A percentile compares a stretch with the other conserved stretches of the same genome.
phyloP scores from a whole-genome alignment of 177 flowering plant species.

The Vitis hybrid region DNA sequence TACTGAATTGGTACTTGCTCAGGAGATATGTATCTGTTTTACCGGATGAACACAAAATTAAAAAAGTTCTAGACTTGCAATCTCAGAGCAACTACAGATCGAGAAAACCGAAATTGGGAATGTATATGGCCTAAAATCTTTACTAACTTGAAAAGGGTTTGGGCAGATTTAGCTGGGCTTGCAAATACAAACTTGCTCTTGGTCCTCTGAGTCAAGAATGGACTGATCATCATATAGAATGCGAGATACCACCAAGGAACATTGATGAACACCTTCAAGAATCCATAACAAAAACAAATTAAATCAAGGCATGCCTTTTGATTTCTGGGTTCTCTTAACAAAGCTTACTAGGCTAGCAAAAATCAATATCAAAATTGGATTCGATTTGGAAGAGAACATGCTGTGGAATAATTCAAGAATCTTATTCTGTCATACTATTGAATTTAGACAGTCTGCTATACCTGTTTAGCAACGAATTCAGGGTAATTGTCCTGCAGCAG shows the following conservation, averaged over 20 bases:
- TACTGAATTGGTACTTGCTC: slow-evolving; percentile 71
- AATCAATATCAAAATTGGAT: too few relatives aligned
- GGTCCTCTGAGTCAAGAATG: slow-evolving; percentile 67
- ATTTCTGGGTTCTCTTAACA: too few relatives aligned
- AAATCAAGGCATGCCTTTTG: not conserved
- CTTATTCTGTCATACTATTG: too few relatives aligned
- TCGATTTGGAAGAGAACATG: too few relatives aligned
- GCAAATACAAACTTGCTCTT: slow-evolving; percentile 73
- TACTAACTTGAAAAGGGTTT: slow-evolving; percentile 68
- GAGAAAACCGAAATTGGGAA: not conserved
- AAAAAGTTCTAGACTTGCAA: not conserved
- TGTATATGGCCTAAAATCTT: not conserved
- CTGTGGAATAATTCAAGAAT: too few relatives aligned
- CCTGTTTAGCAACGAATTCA: slow-evolving; percentile 75
- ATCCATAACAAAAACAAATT: not conserved
- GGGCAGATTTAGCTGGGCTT: slow-evolving; percentile 54
- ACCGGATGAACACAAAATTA: not conserved
- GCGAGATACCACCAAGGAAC: slow-evolving; percentile 80
- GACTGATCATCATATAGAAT: slow-evolving; percentile 55
- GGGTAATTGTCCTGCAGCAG: slow-evolving; percentile 76
- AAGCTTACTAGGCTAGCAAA: too few relatives aligned
- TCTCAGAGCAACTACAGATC: not conserved
- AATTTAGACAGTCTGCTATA: slow-evolving; percentile 6
- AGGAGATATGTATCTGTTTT: slow-evolving; percentile 55
- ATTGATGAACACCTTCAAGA: slow-evolving; percentile 60